Base-by-base conservation (phyloP, 257 asterid genomes). In the Solanum etuberosum region DNA sequence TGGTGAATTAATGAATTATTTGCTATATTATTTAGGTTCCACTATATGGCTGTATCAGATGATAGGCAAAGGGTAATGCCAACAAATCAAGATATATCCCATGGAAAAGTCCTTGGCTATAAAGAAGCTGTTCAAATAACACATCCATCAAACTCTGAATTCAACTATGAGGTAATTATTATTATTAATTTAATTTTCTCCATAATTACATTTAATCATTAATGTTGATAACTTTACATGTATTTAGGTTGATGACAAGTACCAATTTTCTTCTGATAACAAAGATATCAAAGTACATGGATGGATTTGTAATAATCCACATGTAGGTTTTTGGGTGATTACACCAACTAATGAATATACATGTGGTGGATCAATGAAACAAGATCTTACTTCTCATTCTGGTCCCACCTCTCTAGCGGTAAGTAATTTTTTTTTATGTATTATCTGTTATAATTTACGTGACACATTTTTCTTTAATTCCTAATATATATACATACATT, bases 21-120 rank as follows among this genome's bases (percentile, higher is more conserved):
- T 77, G 6, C 1, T 21, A 74, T 23, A 15, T 68, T 68, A 43
- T 43, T 27, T 57, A 94, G 98, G 90, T 94, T 93, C 54, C 88
- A 86, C 2, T 93, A 91, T 85, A 92, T 94, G 98, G 96, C 93
- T 23, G 88, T 93, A 87, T 93, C 98, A 27, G 92, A 93, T 21
- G 91, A 88, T 46, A 90, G 90, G 48, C 95, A 91, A 87, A 91
- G 92, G 78, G 25, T 81, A 20, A 93, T 94, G 98, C 95, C 98
- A 51, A 86, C 51, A 77, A 83, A 88, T 5, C 59, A 6, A 8
- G 98, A 94, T 84, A 92, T 95, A 9, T 3, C 2, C 0, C 46
- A 29, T 0, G 94, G 96, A 27, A 81, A 88, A 63, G 74, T 23
- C 35, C 93, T 94, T 27, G 92, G 76, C 32, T 94, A 91, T 35